Base-by-base conservation (phyloP, 2,329 filamentous ascomycete species). In the Colletotrichum cereale region DNA sequence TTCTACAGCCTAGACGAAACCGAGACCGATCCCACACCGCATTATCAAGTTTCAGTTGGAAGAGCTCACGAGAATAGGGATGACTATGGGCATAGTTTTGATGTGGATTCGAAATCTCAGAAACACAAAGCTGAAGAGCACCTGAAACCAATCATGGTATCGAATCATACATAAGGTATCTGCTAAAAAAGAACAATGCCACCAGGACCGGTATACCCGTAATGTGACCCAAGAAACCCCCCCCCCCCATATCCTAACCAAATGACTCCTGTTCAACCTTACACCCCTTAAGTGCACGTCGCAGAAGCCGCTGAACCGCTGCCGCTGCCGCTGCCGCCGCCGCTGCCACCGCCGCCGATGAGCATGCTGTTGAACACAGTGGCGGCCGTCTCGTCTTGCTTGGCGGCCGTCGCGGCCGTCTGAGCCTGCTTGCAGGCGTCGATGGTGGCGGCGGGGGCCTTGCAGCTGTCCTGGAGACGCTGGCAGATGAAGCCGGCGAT, bases 401-500 rank as follows among this genome's bases (percentile, higher is more conserved):
- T 68, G 18, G 69, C 69, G 7, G 76, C 72, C 5, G 73, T 71
- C 4, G 72, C 73, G 4, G 70, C 74, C 2, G 71, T 67, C 57
- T 68, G 50, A 6, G 77, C 77, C 31, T 38, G 24, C 24, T 66
- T 63, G 61, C 73, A 74, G 47, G 16, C 48, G 6, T 36, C 47
- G 12, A 72, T 16, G 42, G 66, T 63, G 14, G 64, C 71, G 26
- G 40, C 24, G 18, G 73, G 61, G 1, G 73, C 73, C 73, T 76
- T 76, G 75, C 77, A 78, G 31, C 67, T 70, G 56, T 77, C 80
- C 40, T 76, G 68, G 26, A 86, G 77, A 66, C 84, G 83, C 50
- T 80, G 76, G 77, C 84, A 86, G 77, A 86, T 85, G 75, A 87
- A 87, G 56, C 79, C 74, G 18, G 85, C 80, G 74, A 87, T 84